Conservation (phyloP, 1,284 basidiomycete species). For the Rhodotorula mucilaginosa region DNA sequence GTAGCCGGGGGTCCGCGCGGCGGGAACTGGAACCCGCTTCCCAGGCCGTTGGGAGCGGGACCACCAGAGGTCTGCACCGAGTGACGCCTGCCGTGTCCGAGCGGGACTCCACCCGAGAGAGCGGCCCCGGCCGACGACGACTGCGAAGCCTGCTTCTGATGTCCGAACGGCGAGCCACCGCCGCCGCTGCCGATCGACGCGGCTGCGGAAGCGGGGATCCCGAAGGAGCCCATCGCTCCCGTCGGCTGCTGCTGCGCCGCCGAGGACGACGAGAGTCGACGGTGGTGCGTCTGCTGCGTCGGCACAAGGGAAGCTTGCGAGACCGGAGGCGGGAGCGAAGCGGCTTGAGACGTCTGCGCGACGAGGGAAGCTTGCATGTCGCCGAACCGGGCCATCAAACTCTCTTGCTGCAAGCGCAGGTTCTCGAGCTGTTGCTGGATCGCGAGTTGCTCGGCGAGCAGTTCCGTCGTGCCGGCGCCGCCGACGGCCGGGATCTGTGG, state of each 20-base stretch:
- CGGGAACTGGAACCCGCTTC: slow-evolving; percentile 26
- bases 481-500: neutral
- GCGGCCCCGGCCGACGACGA: neutral
- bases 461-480: slow-evolving; percentile 1
- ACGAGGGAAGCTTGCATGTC: slow-evolving; percentile 43
- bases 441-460: slow-evolving; percentile 50
- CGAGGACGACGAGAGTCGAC: slow-evolving; percentile 72
- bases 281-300: slow-evolving; percentile 55
- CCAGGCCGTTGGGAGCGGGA: slow-evolving; percentile 6
- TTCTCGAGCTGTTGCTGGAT: slow-evolving; percentile 53
- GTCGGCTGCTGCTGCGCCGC: slow-evolving; percentile 55
- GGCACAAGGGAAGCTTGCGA: neutral
- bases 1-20: slow-evolving; percentile 1
- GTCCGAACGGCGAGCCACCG: neutral
- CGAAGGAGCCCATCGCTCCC: slow-evolving; percentile 49
- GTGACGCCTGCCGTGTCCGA: slow-evolving; percentile 86
- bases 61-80: slow-evolving; percentile 60
- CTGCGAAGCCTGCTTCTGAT: slow-evolving; percentile 44
- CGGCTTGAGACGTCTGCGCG: slow-evolving; percentile 6
- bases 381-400: slow-evolving; percentile 49
- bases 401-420: slow-evolving; percentile 51
- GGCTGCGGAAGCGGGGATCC: neutral
- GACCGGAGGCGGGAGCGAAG: neutral
- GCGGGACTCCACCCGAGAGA: slow-evolving; percentile 44
- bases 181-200: neutral